phyloP scores from a whole-genome alignment of 192 early-diverging fungal species.

The Umbelopsis ramanniana region DNA sequence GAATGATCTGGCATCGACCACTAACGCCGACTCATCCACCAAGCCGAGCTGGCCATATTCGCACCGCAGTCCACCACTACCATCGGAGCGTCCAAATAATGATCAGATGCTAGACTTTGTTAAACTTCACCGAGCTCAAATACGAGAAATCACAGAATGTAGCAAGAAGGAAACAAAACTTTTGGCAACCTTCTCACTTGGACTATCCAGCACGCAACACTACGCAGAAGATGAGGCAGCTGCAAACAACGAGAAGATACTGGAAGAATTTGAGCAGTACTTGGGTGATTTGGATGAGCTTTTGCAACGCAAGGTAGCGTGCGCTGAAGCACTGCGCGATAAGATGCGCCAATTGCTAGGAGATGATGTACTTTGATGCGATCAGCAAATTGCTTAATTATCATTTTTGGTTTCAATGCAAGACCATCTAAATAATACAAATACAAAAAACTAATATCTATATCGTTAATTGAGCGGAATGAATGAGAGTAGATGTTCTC shows the following conservation, averaged over 20 bases:
- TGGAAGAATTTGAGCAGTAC: conserved; percentile 22
- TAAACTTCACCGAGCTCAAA: conserved; percentile 30
- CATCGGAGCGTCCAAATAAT: neutral
- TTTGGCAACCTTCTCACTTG: conserved; percentile 27
- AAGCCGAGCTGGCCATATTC: conserved; percentile 5
- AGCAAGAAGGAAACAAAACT: conserved; percentile 27
- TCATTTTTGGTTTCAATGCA: neutral
- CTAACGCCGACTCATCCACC: neutral
- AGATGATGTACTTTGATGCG: conserved; percentile 22
- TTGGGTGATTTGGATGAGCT: conserved; percentile 28
- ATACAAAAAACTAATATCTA: too few relatives aligned
- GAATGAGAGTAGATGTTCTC: neutral
- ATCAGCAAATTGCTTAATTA: neutral
- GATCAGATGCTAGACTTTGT: conserved; percentile 25
- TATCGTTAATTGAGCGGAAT: neutral
- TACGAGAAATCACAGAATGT: conserved; percentile 30
- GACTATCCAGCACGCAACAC: conserved; percentile 23
- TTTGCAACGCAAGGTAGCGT: conserved; percentile 26
- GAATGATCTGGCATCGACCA: neutral
- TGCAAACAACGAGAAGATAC: neutral
- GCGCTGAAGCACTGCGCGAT: conserved; percentile 26
- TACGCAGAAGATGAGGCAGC: conserved; percentile 18
- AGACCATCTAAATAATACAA: neutral
- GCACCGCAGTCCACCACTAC: neutral
- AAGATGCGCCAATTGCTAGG: conserved; percentile 22